phyloP scores from a whole-genome alignment of 139 green algal genomes.

The Pedinophyceae sp. region DNA sequence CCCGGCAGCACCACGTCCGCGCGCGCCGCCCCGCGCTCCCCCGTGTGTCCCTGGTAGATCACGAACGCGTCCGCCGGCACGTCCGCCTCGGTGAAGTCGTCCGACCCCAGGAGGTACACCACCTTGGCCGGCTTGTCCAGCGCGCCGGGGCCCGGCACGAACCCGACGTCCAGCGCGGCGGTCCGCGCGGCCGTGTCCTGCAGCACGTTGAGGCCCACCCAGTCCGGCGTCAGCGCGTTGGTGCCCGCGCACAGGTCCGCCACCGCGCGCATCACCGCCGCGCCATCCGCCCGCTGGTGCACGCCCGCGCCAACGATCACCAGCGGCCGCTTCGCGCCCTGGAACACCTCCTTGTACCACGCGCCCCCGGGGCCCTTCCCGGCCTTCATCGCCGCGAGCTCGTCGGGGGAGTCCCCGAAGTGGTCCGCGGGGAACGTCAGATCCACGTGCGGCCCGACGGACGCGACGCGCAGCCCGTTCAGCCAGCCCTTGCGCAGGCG shows the following conservation, averaged over 20 bases:
- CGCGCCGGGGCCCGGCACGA: slow-evolving; percentile 47
- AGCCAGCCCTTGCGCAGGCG: slow-evolving; percentile 55
- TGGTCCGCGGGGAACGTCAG: slow-evolving; percentile 83
- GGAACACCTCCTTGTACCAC: too few relatives aligned
- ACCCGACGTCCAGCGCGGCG: slow-evolving; percentile 87
- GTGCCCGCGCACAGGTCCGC: background rate
- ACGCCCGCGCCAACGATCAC: slow-evolving; percentile 82
- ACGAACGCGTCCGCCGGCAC: slow-evolving; percentile 83
- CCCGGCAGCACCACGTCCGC: slow-evolving; percentile 88
- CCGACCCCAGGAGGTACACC: slow-evolving; percentile 83
- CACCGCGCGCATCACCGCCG: background rate
- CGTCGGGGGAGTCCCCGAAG: slow-evolving; percentile 49
- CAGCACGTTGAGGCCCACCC: slow-evolving; percentile 95
- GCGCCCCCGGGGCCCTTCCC: slow-evolving; percentile 32
- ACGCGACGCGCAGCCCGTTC: slow-evolving; percentile 23
- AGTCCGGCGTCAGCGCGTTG: slow-evolving; percentile 69
- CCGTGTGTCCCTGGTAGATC: slow-evolving; percentile 91
- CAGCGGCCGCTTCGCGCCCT: slow-evolving; percentile 47
- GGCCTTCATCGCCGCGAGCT: slow-evolving; percentile 42
- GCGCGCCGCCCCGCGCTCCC: slow-evolving; percentile 69
- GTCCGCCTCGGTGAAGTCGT: slow-evolving; percentile 58
- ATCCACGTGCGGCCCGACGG: slow-evolving; percentile 59
- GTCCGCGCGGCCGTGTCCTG: slow-evolving; percentile 75
- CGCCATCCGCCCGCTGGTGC: slow-evolving; percentile 17
- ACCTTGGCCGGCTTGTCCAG: slow-evolving; percentile 19